Evolutionary conservation across 257 asterid species (phyloP).

Genomic region (Jaltomata sinuosa): DNA sequence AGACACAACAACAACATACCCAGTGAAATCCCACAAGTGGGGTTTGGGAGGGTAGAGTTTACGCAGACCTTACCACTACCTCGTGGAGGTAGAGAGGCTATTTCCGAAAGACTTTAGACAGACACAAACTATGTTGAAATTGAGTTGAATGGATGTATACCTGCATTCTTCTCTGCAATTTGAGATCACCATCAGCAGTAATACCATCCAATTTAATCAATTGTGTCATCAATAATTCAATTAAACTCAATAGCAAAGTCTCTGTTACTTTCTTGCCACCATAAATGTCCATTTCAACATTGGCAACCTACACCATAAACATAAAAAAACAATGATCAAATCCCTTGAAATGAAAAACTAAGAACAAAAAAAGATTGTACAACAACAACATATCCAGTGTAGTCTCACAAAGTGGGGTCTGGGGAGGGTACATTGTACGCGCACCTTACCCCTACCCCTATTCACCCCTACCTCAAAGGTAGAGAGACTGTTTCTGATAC

Average conservation of each 20-base stretch:
- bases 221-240: constrained; percentile 75
- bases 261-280: constrained; percentile 78
- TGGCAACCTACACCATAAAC: constrained; percentile 43
- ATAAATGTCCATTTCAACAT: constrained; percentile 54
- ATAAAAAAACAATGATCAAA: neutral
- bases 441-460: no score
- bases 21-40: no score
- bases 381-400: no score
- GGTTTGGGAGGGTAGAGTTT: no score
- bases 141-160: constrained; percentile 16
- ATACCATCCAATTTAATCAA: constrained; percentile 77
- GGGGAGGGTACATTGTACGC: no score
- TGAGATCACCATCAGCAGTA: constrained; percentile 86
- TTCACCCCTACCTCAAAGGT: no score
- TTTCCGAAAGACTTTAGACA: no score
- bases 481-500: neutral
- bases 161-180: constrained; percentile 84
- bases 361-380: no score
- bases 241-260: constrained; percentile 42
- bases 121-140: no score
- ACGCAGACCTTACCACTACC: no score
- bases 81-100: no score
- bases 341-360: neutral
- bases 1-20: neutral
- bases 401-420: no score